These are phyloP conservation scores for Plantago coronopus DNA, from an alignment of 305 asterid species.

Conservation along the genomic window DNA sequence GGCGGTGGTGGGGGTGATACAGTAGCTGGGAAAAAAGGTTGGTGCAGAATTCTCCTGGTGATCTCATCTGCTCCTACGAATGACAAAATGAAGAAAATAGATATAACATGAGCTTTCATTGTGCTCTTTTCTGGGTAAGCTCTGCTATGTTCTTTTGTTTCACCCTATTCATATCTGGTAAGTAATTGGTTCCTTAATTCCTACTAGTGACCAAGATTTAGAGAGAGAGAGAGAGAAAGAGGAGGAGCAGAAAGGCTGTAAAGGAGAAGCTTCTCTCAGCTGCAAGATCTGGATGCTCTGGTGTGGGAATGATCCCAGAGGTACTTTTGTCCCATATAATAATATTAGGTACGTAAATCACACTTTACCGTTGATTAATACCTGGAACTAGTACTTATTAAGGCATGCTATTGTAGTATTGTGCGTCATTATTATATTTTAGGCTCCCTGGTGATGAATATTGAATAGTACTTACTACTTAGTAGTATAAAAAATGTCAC, in stretches of 20 bases:
- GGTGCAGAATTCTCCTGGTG: constrained; percentile 74
- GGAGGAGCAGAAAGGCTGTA: constrained; percentile 18
- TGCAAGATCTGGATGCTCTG: constrained; percentile 44
- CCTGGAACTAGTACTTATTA: neutral
- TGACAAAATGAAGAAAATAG: constrained; percentile 39
- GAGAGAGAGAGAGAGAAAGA: constrained; percentile 20
- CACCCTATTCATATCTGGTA: constrained; percentile 51
- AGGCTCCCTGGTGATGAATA: constrained; percentile 3
- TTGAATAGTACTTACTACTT: neutral
- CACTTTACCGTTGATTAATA: constrained; percentile 5
- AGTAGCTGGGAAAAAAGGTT: constrained; percentile 63
- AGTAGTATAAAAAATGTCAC: neutral
- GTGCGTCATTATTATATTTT: neutral
- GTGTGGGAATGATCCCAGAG: constrained; percentile 18
- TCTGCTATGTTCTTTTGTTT: constrained; percentile 33
- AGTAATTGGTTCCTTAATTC: constrained; percentile 24
- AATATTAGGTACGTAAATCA: constrained; percentile 5
- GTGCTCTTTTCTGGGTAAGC: constrained; percentile 31
- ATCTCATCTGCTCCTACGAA: constrained; percentile 13
- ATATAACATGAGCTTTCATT: constrained; percentile 43
- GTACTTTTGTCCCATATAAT: constrained; percentile 23
- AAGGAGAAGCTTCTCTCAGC: constrained; percentile 40
- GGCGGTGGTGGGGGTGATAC: constrained; percentile 53
- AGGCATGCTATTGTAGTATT: constrained; percentile 3
- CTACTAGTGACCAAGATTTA: constrained; percentile 13